These are phyloP conservation scores for Boletus pseudo-olivaceus DNA, from an alignment of 768 basidiomycete genomes.

Conservation along the genomic window DNA sequence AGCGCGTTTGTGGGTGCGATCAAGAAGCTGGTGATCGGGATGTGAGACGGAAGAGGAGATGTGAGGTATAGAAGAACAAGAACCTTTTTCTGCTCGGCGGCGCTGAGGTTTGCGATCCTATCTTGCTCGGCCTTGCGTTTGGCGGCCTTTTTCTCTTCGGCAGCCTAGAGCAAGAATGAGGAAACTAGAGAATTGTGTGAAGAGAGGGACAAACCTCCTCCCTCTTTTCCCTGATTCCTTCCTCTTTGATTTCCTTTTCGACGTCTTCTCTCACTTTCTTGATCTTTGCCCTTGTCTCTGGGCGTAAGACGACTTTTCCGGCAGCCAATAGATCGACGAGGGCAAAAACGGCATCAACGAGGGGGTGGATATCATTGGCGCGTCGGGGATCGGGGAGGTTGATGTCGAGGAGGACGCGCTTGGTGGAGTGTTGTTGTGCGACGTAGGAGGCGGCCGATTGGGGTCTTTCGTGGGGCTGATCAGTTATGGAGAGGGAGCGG, in stretches of 20 bases:
- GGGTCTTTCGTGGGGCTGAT: constrained; percentile 79
- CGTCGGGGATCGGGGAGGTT: constrained; percentile 48
- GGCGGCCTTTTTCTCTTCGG: constrained; percentile 66
- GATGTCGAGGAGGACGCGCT: constrained; percentile 74
- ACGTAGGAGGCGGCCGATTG: constrained; percentile 43
- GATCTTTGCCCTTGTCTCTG: constrained; percentile 80
- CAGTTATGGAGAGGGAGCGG: constrained; percentile 85
- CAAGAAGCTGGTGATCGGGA: constrained; percentile 45
- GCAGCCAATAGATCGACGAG: constrained; percentile 64
- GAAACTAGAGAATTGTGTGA: background rate
- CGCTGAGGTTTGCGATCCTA: constrained; percentile 64
- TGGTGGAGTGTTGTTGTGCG: constrained; percentile 44
- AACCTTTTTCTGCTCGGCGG: constrained; percentile 85
- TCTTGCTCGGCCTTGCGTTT: constrained; percentile 76
- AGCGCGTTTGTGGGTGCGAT: constrained; percentile 72
- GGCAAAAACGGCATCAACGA: constrained; percentile 68
- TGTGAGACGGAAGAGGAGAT: background rate
- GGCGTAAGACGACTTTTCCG: constrained; percentile 55
- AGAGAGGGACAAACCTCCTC: constrained; percentile 51
- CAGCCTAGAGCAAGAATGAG: constrained; percentile 35
- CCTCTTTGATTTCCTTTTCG: constrained; percentile 64
- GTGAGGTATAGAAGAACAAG: background rate
- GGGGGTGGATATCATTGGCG: constrained; percentile 44
- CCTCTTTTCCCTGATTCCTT: constrained; percentile 60
- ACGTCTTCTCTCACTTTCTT: constrained; percentile 70